Evolutionary conservation across 1,284 basidiomycete genomes (phyloP), one percentile per base, ranked within the genome.

Genomic region (Dichomitus squalens): DNA sequence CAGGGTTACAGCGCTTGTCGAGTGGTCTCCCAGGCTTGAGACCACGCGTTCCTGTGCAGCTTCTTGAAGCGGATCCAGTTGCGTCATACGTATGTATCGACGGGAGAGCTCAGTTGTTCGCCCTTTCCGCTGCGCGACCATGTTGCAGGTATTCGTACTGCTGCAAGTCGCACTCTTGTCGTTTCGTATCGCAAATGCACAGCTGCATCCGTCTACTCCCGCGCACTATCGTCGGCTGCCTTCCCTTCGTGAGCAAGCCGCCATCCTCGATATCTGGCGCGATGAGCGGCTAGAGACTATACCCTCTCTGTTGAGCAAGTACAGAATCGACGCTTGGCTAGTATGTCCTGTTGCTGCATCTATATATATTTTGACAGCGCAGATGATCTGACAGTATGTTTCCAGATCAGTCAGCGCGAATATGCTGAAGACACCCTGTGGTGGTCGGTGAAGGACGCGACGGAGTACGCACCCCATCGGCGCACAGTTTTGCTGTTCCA

Each of bases 401-500:
- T 25, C 16, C 58, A 81, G 80, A 73, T 83, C 63, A 73, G 73
- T 58, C 76, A 79, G 69, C 72, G 79, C 43, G 81, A 84, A 61
- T 78, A 83, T 61, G 81, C 80, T 1, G 82, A 84, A 58, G 81
- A 81, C 64, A 79, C 80, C 1, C 71, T 80, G 21, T 83, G 81
- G 76, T 78, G 78, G 74, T 77, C 81, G 8, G 71, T 83, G 47
- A 80, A 80, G 57, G 75, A 77, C 57, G 77, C 81, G 6, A 80
- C 79, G 2, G 76, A 76, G 47, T 81, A 78, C 68, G 79, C 78
- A 43, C 75, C 78, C 2, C 79, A 82, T 50, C 72, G 82, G 20
- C 74, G 82, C 12, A 83, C 80, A 1, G 69, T 83, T 36, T 68
- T 79, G 27, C 71, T 84, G 41, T 83, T 83, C 68, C 81, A 82